Evolutionary conservation across 441 rosid genomes (phyloP), one percentile per base, ranked within the genome.

Genomic region (Bruguiera hainesii): DNA sequence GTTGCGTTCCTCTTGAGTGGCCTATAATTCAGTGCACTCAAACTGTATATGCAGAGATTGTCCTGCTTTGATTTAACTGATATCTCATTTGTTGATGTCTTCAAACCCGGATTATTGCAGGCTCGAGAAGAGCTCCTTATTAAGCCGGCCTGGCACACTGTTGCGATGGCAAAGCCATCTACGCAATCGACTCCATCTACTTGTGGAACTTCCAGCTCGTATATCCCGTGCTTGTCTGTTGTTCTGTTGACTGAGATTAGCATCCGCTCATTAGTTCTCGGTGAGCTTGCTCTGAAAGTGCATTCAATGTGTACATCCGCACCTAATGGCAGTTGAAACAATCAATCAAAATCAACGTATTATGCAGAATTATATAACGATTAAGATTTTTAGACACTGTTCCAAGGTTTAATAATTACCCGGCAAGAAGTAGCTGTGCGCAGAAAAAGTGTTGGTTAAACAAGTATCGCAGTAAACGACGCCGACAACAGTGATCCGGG

Each of bases 401-500:
- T 42, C 0, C 15, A 42, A 3, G 48, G 18, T 42, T 42, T 20
- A 13, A 2, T 31, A 48, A 16, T 77, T 63, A 88, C 97, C 97
- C 29, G 91, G 85, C 76, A 94, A 72, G 89, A 89, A 91, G 89
- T 91, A 94, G 87, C 97, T 89, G 81, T 94, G 90, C 51, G 57
- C 87, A 49, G 99, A 88, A 86, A 91, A 91, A 74, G 68, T 82
- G 79, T 87, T 86, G 83, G 83, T 87, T 73, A 87, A 89, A 81
- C 98, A 94, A 65, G 85, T 77, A 57, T 94, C 99, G 51, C 99
- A 89, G 65, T 82, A 94, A 74, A 94, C 99, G 75, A 85, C 76
- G 67, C 98, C 98, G 82, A 91, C 79, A 8, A 94, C 84, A 28
- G 86, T 78, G 70, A 89, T 79, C 62, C 83, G 80, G 7, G 94